Percentiles rank a stretch among this genome's conserved stretches.
phyloP scores from a whole-genome alignment of 352 stramenopile species.

The Lagenidium giganteum region DNA sequence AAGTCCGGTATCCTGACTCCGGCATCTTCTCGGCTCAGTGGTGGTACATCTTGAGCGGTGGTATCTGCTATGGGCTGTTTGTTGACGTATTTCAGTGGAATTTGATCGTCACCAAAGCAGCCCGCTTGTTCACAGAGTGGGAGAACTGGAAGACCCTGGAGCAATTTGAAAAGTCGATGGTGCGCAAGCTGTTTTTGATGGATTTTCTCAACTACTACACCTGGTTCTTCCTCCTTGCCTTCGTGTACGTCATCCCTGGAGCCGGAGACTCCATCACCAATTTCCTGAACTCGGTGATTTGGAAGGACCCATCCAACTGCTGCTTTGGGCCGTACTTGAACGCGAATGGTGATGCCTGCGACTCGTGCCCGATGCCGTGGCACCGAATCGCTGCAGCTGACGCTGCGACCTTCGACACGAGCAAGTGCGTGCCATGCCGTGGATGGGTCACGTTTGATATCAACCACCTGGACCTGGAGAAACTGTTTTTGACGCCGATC shows the following conservation, averaged over 20 bases:
- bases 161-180: conserved; percentile 73
- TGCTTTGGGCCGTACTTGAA: conserved; percentile 79
- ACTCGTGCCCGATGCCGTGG: conserved; percentile 58
- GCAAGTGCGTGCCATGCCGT: conserved; percentile 53
- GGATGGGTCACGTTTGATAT: conserved; percentile 83
- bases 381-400: conserved; percentile 26
- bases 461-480: conserved; percentile 74
- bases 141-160: conserved; percentile 85
- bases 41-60: conserved; percentile 74
- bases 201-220: conserved; percentile 89
- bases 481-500: conserved; percentile 77
- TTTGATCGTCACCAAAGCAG: conserved; percentile 66
- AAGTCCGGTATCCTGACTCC: conserved; percentile 61
- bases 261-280: conserved; percentile 80
- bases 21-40: conserved; percentile 73
- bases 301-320: conserved; percentile 75
- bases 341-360: conserved; percentile 33
- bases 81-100: conserved; percentile 83
- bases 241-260: conserved; percentile 79
- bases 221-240: conserved; percentile 85
- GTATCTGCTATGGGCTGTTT: conserved; percentile 75
- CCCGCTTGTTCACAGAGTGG: conserved; percentile 71
- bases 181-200: conserved; percentile 81
- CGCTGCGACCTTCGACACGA: too few species aligned
- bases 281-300: conserved; percentile 68